Conservation (phyloP, 306 rosid genomes). For the Herpetospermum pedunculosum region DNA sequence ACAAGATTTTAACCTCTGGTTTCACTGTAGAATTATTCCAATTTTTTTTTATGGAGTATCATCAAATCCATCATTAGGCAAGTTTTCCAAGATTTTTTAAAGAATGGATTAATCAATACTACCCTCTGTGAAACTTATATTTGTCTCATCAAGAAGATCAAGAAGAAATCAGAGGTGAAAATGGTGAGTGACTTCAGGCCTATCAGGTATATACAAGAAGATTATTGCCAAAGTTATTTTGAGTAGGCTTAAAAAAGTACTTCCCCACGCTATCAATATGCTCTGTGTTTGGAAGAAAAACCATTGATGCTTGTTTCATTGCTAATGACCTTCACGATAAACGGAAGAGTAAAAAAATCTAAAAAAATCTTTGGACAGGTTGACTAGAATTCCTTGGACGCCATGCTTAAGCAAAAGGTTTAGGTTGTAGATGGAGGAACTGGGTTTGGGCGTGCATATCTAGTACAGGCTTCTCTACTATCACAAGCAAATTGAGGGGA, state of each 20-base stretch:
- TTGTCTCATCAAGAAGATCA: neutral
- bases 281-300: too few relatives aligned
- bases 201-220: neutral
- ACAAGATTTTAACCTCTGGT: neutral
- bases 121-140: neutral
- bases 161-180: neutral
- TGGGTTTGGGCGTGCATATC: neutral
- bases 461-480: neutral
- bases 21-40: neutral
- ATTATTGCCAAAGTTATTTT: neutral
- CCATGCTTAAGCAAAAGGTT: neutral
- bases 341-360: neutral
- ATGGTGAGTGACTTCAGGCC: neutral
- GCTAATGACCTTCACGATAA: too few relatives aligned
- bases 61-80: neutral
- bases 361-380: neutral
- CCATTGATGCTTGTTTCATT: too few relatives aligned
- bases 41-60: neutral
- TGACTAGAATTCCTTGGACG: neutral
- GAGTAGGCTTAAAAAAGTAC: neutral
- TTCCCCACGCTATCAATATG: too few relatives aligned
- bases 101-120: neutral
- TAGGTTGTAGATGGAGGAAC: neutral
- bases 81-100: neutral
- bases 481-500: neutral